These are phyloP conservation scores for Ophiostoma piceae DNA, from an alignment of 2,329 filamentous ascomycete species.

Conservation along the genomic window DNA sequence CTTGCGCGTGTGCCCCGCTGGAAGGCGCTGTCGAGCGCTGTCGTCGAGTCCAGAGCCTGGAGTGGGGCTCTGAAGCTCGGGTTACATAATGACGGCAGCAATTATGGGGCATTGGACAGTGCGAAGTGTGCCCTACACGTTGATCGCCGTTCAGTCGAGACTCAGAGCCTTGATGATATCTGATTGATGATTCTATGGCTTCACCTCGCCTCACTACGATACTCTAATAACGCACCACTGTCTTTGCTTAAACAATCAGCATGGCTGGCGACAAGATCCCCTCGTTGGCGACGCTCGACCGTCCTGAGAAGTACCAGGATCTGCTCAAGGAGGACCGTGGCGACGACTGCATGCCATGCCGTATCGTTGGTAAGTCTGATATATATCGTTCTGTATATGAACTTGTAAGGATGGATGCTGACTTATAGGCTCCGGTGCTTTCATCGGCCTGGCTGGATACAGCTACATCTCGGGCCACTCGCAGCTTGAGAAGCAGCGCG, in stretches of 20 bases:
- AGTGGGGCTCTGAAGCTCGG: background rate
- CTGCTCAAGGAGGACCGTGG: slow-evolving; percentile 52
- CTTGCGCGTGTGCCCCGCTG: slow-evolving; percentile 8
- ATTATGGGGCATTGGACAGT: background rate
- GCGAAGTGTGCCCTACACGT: background rate
- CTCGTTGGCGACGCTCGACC: slow-evolving; percentile 51
- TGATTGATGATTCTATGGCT: background rate
- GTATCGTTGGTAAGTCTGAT: slow-evolving; percentile 57
- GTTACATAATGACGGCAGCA: slow-evolving; percentile 1
- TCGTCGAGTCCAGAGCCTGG: background rate
- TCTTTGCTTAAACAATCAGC: background rate
- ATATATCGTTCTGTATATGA: background rate
- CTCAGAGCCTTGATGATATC: background rate
- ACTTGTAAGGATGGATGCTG: background rate
- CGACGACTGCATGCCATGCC: slow-evolving; percentile 67
- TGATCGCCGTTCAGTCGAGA: background rate
- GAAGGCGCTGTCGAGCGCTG: background rate
- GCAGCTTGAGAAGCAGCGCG: slow-evolving; percentile 62
- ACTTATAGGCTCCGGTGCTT: slow-evolving; percentile 62
- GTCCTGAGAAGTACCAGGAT: slow-evolving; percentile 57
- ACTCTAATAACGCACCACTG: background rate
- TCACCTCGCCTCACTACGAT: background rate
- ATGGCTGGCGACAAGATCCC: slow-evolving; percentile 48
- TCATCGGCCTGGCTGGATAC: slow-evolving; percentile 69
- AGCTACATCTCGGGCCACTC: slow-evolving; percentile 70